phyloP scores from a whole-genome alignment of 169 alveolate species.

The Miamiensis avidus region DNA sequence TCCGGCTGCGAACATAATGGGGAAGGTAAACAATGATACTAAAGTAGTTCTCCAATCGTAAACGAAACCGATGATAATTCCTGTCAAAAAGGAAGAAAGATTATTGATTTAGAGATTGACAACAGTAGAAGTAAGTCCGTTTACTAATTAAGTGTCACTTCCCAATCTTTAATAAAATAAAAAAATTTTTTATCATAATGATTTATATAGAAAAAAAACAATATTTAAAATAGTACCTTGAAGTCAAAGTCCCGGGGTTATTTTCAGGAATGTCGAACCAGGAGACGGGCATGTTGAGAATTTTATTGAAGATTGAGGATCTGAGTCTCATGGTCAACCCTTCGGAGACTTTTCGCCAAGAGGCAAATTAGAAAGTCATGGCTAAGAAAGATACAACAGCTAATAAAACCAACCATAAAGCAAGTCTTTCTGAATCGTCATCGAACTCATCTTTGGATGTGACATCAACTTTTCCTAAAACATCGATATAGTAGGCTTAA shows the following conservation, averaged over 20 bases:
- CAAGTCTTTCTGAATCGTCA: background rate
- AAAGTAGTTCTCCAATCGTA: slow-evolving; percentile 54
- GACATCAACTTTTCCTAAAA: background rate
- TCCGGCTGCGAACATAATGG: slow-evolving; percentile 29
- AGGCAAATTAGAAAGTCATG: background rate
- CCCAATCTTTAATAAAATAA: no score
- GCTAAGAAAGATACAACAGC: slow-evolving; percentile 17
- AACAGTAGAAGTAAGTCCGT: slow-evolving; percentile 36
- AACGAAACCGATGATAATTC: slow-evolving; percentile 54
- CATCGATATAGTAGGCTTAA: slow-evolving; percentile 8
- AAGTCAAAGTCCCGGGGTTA: slow-evolving; percentile 65
- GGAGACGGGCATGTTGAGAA: slow-evolving; percentile 53
- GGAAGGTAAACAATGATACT: slow-evolving; percentile 49
- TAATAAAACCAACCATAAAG: slow-evolving; percentile 48
- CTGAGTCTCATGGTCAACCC: slow-evolving; percentile 48
- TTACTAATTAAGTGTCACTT: slow-evolving; percentile 29
- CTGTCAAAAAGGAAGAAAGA: slow-evolving; percentile 42
- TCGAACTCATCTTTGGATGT: background rate
- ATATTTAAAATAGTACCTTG: no score
- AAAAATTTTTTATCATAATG: no score
- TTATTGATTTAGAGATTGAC: slow-evolving; percentile 30
- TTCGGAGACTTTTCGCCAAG: slow-evolving; percentile 41
- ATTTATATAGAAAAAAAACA: no score
- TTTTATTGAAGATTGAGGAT: slow-evolving; percentile 37
- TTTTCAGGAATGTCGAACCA: slow-evolving; percentile 65